These are phyloP conservation scores for Corylus heterophylla DNA, from an alignment of 306 rosid genomes.

Conservation along the genomic window DNA sequence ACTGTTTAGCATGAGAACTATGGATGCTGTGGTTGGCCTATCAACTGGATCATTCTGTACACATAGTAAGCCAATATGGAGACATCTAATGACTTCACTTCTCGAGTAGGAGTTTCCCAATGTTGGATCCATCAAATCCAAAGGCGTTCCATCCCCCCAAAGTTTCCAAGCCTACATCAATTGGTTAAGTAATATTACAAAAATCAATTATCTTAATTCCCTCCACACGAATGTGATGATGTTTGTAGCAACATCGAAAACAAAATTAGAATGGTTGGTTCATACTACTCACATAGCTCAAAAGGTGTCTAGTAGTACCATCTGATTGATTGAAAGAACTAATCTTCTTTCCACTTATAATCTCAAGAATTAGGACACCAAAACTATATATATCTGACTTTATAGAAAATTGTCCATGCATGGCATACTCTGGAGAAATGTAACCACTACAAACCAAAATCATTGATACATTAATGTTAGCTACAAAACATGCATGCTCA, in stretches of 20 bases:
- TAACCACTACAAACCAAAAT: too few relatives aligned
- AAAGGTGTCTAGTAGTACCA: too few relatives aligned
- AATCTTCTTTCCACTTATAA: slow-evolving; percentile 34
- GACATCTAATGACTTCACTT: slow-evolving; percentile 53
- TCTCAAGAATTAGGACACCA: slow-evolving; percentile 45
- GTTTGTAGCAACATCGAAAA: not conserved
- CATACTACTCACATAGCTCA: too few relatives aligned
- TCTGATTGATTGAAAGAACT: not conserved
- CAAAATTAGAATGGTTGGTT: too few relatives aligned
- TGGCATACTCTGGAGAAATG: slow-evolving; percentile 32
- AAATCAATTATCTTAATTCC: too few relatives aligned
- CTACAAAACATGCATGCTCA: too few relatives aligned
- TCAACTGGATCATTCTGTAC: slow-evolving; percentile 50
- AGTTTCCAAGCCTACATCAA: slow-evolving; percentile 42
- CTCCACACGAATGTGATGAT: too few relatives aligned
- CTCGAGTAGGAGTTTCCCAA: slow-evolving; percentile 44
- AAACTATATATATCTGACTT: slow-evolving; percentile 54
- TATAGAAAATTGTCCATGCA: slow-evolving; percentile 33
- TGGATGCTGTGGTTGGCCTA: slow-evolving; percentile 47
- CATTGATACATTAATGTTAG: too few relatives aligned
- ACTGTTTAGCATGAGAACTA: slow-evolving; percentile 47
- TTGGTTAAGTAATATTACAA: too few relatives aligned
- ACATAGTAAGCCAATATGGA: slow-evolving; percentile 51
- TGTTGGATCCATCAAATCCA: slow-evolving; percentile 47
- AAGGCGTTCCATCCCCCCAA: slow-evolving; percentile 39